phyloP scores from a whole-genome alignment of 2,329 filamentous ascomycete species.

The Phaeophleospora eucalypticola region DNA sequence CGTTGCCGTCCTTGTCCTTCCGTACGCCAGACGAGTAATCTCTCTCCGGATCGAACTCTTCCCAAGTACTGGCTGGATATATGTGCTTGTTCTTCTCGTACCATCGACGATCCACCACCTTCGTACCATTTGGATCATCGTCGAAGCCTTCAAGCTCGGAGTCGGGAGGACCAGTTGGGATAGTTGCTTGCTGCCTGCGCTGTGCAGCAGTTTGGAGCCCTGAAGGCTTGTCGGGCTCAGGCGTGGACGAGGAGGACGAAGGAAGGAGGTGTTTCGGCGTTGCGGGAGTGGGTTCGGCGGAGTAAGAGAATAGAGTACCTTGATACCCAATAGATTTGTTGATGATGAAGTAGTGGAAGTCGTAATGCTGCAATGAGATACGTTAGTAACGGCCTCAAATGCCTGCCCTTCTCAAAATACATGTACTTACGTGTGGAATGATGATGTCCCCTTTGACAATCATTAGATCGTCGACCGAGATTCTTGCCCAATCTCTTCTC shows the following conservation, averaged over 20 bases:
- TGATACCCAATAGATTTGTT: conserved; percentile 76
- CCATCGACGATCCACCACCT: conserved; percentile 94
- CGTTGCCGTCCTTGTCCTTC: conserved; percentile 83
- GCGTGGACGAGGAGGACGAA: conserved; percentile 7
- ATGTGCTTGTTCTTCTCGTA: conserved; percentile 98
- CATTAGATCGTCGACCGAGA: conserved; percentile 94
- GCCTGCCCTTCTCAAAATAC: not conserved
- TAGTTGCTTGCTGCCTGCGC: conserved; percentile 19
- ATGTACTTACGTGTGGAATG: conserved; percentile 76
- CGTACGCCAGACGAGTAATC: conserved; percentile 75
- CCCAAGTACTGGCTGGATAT: conserved; percentile 92
- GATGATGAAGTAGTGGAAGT: conserved; percentile 94
- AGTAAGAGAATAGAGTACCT: conserved; percentile 75
- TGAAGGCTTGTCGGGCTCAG: conserved; percentile 2
- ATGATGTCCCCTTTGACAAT: conserved; percentile 87
- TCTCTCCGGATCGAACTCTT: conserved; percentile 85
- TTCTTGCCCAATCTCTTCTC: conserved; percentile 80
- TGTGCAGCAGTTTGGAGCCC: conserved; percentile 24
- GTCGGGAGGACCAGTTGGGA: conserved; percentile 44
- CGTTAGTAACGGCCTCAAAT: not conserved
- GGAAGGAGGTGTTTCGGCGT: conserved; percentile 35
- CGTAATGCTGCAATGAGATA: conserved; percentile 68
- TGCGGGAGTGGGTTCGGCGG: conserved; percentile 44
- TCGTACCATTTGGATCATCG: conserved; percentile 78
- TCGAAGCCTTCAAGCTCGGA: conserved; percentile 63